Conservation (phyloP, 2,329 filamentous ascomycete genomes). For the Penicillium thymicola region DNA sequence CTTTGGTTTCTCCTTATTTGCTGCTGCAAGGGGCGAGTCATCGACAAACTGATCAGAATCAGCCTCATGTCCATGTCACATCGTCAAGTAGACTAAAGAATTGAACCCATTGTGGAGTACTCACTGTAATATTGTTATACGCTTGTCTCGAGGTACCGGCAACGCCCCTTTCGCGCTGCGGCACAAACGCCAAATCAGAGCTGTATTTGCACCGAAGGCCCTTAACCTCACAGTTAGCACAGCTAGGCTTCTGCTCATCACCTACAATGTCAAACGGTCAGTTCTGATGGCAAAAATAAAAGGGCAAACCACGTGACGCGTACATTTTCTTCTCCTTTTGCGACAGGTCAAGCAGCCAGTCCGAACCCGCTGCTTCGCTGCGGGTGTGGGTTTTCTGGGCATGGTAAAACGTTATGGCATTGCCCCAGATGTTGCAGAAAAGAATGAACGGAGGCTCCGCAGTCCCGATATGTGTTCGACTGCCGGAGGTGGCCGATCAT, state of each 20-base stretch:
- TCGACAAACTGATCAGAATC: constrained; percentile 17
- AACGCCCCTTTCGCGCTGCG: constrained; percentile 8
- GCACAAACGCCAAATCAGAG: constrained; percentile 22
- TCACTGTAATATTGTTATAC: constrained; percentile 21
- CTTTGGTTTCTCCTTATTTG: constrained; percentile 1
- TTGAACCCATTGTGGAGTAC: background rate
- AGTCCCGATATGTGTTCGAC: constrained; percentile 6
- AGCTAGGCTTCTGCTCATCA: constrained; percentile 26
- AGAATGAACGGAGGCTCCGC: constrained; percentile 17
- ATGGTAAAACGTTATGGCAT: constrained; percentile 13
- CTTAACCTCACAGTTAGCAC: constrained; percentile 25
- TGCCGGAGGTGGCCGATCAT: constrained; percentile 12
- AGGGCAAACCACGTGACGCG: background rate
- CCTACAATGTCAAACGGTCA: constrained; percentile 9
- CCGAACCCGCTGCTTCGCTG: constrained; percentile 25
- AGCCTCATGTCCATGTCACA: background rate
- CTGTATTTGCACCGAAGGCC: constrained; percentile 25
- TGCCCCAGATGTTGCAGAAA: constrained; percentile 12
- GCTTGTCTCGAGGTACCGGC: constrained; percentile 2
- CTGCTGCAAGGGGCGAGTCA: constrained; percentile 15
- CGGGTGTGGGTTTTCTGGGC: constrained; percentile 22
- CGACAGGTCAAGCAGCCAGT: constrained; percentile 28
- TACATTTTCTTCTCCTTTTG: constrained; percentile 27
- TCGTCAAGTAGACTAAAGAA: background rate
- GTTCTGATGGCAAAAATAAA: background rate